Percentiles rank a stretch among this genome's conserved stretches.
These are phyloP conservation scores for Eimeria praecox DNA, from an alignment of 169 alveolate species.

Conservation along the genomic window DNA sequence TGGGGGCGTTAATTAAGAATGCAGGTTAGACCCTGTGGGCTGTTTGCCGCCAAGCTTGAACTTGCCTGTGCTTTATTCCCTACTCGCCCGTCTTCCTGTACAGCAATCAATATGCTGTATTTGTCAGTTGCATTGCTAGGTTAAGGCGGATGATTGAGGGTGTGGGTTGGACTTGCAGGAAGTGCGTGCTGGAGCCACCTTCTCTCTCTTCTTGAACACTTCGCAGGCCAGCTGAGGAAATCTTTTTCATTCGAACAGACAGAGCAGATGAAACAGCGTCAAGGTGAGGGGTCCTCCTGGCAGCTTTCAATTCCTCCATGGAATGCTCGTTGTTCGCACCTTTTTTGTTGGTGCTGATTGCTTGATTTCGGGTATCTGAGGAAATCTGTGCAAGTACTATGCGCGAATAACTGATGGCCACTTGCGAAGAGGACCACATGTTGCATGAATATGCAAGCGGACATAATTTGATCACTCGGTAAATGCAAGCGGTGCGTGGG, in stretches of 20 bases:
- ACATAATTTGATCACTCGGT: background rate
- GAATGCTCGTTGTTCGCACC: background rate
- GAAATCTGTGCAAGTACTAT: background rate
- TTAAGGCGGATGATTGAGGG: background rate
- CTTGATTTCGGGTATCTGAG: background rate
- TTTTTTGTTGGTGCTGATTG: background rate
- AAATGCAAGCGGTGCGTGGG: background rate
- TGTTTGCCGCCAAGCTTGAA: background rate
- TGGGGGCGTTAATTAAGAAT: slow-evolving; percentile 73
- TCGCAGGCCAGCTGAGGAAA: slow-evolving; percentile 71
- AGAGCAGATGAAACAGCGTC: slow-evolving; percentile 78
- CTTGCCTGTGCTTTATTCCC: background rate
- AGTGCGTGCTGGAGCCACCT: slow-evolving; percentile 72
- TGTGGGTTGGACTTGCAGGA: slow-evolving; percentile 46
- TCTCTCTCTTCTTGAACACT: slow-evolving; percentile 71
- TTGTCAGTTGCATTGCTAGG: background rate
- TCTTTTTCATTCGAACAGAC: slow-evolving; percentile 76
- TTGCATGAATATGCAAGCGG: background rate
- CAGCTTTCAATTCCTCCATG: background rate
- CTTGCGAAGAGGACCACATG: background rate
- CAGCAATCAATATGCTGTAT: background rate
- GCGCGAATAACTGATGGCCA: background rate
- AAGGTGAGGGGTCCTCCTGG: slow-evolving; percentile 29
- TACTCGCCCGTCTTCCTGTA: background rate
- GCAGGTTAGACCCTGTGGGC: slow-evolving; percentile 66